Conservation (phyloP, 2,329 filamentous ascomycete species). For the Nemania diffusa region DNA sequence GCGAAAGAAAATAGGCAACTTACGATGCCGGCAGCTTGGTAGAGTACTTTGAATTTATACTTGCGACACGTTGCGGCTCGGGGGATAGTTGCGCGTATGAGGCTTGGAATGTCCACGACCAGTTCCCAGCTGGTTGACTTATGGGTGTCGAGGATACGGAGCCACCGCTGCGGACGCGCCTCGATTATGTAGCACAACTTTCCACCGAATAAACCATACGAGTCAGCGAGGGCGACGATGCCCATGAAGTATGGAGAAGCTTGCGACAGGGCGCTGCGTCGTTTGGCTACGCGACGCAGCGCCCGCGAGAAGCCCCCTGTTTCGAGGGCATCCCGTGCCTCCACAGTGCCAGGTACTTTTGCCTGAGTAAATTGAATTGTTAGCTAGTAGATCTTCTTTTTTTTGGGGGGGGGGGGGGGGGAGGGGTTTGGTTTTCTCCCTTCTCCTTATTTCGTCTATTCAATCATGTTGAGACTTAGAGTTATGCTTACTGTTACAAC, state of each 20-base stretch:
- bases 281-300: slow-evolving; percentile 69
- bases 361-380: slow-evolving; percentile 44
- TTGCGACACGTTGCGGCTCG: slow-evolving; percentile 50
- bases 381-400: slow-evolving; percentile 43
- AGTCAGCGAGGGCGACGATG: slow-evolving; percentile 67
- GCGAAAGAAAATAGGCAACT: slow-evolving; percentile 65
- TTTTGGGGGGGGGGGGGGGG: too few relatives aligned
- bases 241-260: slow-evolving; percentile 71
- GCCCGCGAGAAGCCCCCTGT: slow-evolving; percentile 59
- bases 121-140: slow-evolving; percentile 59
- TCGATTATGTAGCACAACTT: slow-evolving; percentile 71
- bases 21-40: slow-evolving; percentile 67
- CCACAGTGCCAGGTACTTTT: slow-evolving; percentile 48
- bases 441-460: slow-evolving; percentile 30
- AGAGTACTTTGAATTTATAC: slow-evolving; percentile 64
- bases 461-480: background rate
- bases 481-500: slow-evolving; percentile 63
- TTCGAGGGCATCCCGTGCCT: slow-evolving; percentile 48
- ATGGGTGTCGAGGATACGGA: slow-evolving; percentile 71
- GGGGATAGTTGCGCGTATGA: slow-evolving; percentile 53
- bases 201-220: slow-evolving; percentile 71
- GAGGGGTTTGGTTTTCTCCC: too few relatives aligned
- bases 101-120: slow-evolving; percentile 63
- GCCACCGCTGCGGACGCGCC: slow-evolving; percentile 49
- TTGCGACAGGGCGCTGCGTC: slow-evolving; percentile 67